Evolutionary conservation across 2,329 filamentous ascomycete genomes (phyloP).

Genomic region (Peltaster fructicola): DNA sequence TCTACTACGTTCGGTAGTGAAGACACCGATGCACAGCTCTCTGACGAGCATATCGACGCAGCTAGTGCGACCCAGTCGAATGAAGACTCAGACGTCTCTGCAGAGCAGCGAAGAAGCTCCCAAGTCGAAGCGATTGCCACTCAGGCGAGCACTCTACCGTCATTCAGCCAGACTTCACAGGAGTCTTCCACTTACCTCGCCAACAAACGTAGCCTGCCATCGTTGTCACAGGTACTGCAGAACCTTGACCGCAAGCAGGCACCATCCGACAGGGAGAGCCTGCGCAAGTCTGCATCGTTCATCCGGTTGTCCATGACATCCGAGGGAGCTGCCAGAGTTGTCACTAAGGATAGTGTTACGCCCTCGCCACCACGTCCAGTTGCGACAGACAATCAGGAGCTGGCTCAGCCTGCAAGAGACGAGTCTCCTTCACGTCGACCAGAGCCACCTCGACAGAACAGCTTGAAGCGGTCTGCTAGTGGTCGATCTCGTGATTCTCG

Average conservation of each 20-base stretch:
- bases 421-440: constrained; percentile 46
- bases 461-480: constrained; percentile 37
- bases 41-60: too few species aligned
- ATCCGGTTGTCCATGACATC: constrained; percentile 68
- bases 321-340: constrained; percentile 79
- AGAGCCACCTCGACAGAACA: too few species aligned
- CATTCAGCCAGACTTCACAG: too few species aligned
- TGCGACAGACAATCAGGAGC: constrained; percentile 13
- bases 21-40: constrained; percentile 4
- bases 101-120: too few species aligned
- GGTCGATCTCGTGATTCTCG: constrained; percentile 66
- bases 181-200: constrained; percentile 23
- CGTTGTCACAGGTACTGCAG: too few species aligned
- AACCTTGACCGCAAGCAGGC: too few species aligned
- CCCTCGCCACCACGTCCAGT: constrained; percentile 44
- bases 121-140: too few species aligned
- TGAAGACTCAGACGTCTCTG: too few species aligned
- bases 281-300: constrained; percentile 27
- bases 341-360: constrained; percentile 48
- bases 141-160: too few species aligned
- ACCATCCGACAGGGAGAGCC: too few species aligned
- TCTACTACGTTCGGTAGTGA: constrained; percentile 2
- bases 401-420: constrained; percentile 24
- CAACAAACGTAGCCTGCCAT: constrained; percentile 28
- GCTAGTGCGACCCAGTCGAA: too few species aligned